Evolutionary conservation across 768 basidiomycete genomes (phyloP).

Genomic region (Boletus vinaceobasis): DNA sequence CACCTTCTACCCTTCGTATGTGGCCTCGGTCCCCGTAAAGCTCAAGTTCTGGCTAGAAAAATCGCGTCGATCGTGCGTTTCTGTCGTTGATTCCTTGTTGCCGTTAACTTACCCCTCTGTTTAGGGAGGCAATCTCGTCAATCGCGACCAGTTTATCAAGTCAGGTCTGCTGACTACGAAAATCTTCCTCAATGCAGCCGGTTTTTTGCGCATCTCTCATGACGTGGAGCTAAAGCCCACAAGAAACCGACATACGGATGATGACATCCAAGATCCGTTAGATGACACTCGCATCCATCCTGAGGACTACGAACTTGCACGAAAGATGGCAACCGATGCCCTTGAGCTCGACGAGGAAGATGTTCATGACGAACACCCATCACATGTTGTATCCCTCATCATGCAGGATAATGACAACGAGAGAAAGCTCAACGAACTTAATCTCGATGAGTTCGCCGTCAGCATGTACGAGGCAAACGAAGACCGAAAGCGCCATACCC

Average conservation of each 20-base stretch:
- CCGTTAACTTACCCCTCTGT: background rate
- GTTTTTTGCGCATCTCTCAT: conserved; percentile 82
- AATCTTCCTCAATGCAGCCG: conserved; percentile 91
- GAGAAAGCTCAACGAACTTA: conserved; percentile 83
- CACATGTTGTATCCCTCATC: conserved; percentile 80
- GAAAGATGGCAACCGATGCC: conserved; percentile 98
- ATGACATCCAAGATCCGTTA: conserved; percentile 80
- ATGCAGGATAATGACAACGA: conserved; percentile 80
- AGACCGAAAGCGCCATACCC: conserved; percentile 83
- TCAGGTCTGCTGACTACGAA: conserved; percentile 75
- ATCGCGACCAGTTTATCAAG: conserved; percentile 86
- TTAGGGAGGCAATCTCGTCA: conserved; percentile 84
- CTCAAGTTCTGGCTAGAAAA: conserved; percentile 76
- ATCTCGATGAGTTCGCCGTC: conserved; percentile 93
- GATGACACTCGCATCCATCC: conserved; percentile 96
- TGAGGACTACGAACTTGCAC: conserved; percentile 95
- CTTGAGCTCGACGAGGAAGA: conserved; percentile 98
- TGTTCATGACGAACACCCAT: conserved; percentile 87
- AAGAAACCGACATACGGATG: conserved; percentile 59
- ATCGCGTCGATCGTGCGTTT: conserved; percentile 68
- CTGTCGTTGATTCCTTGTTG: background rate
- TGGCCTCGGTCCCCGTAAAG: conserved; percentile 93
- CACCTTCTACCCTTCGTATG: conserved; percentile 85
- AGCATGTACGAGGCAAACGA: conserved; percentile 82
- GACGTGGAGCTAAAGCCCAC: conserved; percentile 59